Evolutionary conservation across 306 rosid genomes (phyloP).

Genomic region (Vachellia pachyceras): DNA sequence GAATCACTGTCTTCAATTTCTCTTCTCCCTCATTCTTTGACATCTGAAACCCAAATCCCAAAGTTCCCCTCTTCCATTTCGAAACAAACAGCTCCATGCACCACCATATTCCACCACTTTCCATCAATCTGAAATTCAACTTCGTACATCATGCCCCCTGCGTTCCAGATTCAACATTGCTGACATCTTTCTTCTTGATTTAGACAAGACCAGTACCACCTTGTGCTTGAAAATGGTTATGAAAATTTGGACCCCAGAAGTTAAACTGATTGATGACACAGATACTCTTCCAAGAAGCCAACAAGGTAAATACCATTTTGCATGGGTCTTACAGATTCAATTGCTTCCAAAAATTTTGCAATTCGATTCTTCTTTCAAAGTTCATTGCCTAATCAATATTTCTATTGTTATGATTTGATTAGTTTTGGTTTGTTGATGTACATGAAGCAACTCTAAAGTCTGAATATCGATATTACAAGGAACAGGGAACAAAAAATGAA

Average conservation of each 20-base stretch:
- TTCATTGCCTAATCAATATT: neutral
- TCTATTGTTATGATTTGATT: neutral
- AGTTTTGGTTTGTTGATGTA: neutral
- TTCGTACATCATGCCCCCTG: neutral
- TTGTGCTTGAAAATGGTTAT: neutral
- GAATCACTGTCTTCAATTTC: neutral
- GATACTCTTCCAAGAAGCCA: neutral
- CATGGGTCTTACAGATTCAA: neutral
- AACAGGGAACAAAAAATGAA: neutral
- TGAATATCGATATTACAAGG: neutral
- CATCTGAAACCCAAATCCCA: neutral
- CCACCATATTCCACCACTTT: neutral
- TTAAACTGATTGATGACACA: neutral
- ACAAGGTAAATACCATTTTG: neutral
- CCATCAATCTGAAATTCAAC: neutral
- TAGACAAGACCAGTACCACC: neutral
- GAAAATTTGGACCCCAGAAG: neutral
- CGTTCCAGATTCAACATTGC: neutral
- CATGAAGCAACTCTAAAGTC: neutral
- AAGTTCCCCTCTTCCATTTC: neutral
- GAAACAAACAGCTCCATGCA: neutral
- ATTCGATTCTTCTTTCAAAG: neutral
- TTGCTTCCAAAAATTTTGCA: slow-evolving; percentile 8
- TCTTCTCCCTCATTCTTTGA: neutral
- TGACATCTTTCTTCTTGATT: neutral